phyloP scores from a whole-genome alignment of 2,329 filamentous ascomycete genomes.

The Trichophyton verrucosum region DNA sequence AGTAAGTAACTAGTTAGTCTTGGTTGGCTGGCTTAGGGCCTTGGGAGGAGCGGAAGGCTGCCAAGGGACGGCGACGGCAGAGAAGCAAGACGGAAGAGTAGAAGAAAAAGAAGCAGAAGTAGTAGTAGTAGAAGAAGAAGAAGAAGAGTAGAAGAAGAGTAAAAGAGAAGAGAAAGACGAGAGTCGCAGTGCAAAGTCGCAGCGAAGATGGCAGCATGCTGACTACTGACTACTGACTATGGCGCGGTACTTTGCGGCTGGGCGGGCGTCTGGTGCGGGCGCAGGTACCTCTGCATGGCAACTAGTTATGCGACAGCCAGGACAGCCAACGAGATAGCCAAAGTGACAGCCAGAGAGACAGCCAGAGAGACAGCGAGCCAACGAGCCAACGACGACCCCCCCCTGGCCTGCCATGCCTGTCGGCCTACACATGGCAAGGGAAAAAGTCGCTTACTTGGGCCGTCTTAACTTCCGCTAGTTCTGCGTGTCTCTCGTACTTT shows the following conservation, averaged over 20 bases:
- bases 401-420: no score
- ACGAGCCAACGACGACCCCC: no score
- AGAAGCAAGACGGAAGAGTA: conserved; percentile 11
- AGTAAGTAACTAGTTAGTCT: not conserved
- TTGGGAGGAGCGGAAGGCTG: conserved; percentile 10
- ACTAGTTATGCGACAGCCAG: no score
- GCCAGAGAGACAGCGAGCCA: no score
- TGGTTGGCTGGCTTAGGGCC: not conserved
- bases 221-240: not conserved
- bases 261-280: not conserved
- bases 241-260: not conserved
- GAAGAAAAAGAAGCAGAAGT: conserved; percentile 10
- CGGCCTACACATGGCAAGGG: not conserved
- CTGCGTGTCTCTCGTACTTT: not conserved
- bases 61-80: not conserved
- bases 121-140: not conserved
- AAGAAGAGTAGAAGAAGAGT: conserved; percentile 11
- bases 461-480: not conserved
- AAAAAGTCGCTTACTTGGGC: not conserved
- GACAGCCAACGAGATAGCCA: no score
- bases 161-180: conserved; percentile 4
- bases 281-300: not conserved
- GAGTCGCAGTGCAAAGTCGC: conserved; percentile 5
- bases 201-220: not conserved
- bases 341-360: no score